Evolutionary conservation across 108 stramenopile genomes (phyloP).

Genomic region (Cyclotella cryptica): DNA sequence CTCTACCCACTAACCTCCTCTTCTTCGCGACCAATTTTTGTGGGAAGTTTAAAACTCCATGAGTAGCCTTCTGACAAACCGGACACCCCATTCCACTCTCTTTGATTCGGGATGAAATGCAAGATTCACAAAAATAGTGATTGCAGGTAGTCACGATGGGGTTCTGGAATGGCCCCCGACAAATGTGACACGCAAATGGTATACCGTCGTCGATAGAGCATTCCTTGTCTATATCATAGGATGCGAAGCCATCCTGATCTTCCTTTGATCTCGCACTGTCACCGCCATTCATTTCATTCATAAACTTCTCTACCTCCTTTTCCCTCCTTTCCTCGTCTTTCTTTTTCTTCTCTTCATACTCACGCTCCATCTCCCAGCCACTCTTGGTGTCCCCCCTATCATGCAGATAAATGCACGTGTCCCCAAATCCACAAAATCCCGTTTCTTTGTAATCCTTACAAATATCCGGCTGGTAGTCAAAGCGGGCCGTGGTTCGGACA

Average conservation of each 20-base stretch:
- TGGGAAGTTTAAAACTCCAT: slow-evolving; percentile 88
- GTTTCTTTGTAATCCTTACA: slow-evolving; percentile 99
- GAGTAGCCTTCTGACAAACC: slow-evolving; percentile 91
- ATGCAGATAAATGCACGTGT: slow-evolving; percentile 98
- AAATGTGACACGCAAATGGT: slow-evolving; percentile 96
- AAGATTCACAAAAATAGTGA: slow-evolving; percentile 95
- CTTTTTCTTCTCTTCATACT: slow-evolving; percentile 94
- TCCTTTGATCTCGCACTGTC: slow-evolving; percentile 11
- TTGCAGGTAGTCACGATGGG: slow-evolving; percentile 94
- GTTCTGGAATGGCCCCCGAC: slow-evolving; percentile 86
- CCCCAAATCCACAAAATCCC: slow-evolving; percentile 99
- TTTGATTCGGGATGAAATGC: slow-evolving; percentile 74
- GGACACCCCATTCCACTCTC: slow-evolving; percentile 67
- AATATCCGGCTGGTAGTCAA: slow-evolving; percentile 98
- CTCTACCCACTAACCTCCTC: slow-evolving; percentile 61
- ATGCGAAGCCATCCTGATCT: not conserved
- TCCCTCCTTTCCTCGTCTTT: slow-evolving; percentile 64
- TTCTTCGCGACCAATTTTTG: slow-evolving; percentile 80
- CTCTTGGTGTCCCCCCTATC: slow-evolving; percentile 93
- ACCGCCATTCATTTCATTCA: slow-evolving; percentile 56
- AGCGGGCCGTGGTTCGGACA: slow-evolving; percentile 90
- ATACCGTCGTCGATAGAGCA: slow-evolving; percentile 64
- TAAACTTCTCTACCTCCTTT: slow-evolving; percentile 72
- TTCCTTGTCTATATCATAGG: slow-evolving; percentile 18
- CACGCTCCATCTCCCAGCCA: slow-evolving; percentile 96